These are phyloP conservation scores for Hypoxylon rubiginosum DNA, from an alignment of 2,329 filamentous ascomycete genomes.

Conservation along the genomic window DNA sequence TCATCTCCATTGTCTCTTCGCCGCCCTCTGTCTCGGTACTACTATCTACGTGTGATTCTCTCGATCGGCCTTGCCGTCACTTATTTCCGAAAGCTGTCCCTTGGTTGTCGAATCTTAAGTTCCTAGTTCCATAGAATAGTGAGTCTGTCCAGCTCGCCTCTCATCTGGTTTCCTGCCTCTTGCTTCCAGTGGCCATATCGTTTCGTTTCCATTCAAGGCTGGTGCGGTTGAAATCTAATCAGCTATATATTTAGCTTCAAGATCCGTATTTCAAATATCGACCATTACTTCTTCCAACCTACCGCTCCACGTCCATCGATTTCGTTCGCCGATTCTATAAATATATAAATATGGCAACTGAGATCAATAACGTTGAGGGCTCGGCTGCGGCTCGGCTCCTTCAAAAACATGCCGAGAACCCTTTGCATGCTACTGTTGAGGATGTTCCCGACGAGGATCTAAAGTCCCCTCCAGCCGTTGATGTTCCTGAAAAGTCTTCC, in stretches of 20 bases:
- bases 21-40: conserved; percentile 46
- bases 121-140: conserved; percentile 34
- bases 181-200: conserved; percentile 1
- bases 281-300: conserved; percentile 24
- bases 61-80: conserved; percentile 33
- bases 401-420: conserved; percentile 69
- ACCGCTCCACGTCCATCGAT: conserved; percentile 32
- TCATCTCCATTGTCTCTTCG: conserved; percentile 34
- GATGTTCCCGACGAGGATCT: conserved; percentile 86
- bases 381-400: conserved; percentile 73
- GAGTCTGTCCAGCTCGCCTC: conserved; percentile 28
- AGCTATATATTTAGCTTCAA: conserved; percentile 12
- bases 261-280: conserved; percentile 29
- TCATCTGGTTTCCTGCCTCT: not conserved
- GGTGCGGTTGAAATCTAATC: conserved; percentile 20
- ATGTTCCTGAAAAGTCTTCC: conserved; percentile 58
- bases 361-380: conserved; percentile 57
- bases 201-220: not conserved
- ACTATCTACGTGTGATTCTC: conserved; percentile 48
- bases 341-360: conserved; percentile 59
- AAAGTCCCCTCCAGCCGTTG: conserved; percentile 65
- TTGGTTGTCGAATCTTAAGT: conserved; percentile 40
- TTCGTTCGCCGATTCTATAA: conserved; percentile 25
- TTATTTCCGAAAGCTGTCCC: conserved; percentile 30
- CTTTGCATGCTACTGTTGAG: conserved; percentile 77